Base-by-base conservation (phyloP, 371 early-diverging fungal genomes). In the Saksenaea oblongispora region DNA sequence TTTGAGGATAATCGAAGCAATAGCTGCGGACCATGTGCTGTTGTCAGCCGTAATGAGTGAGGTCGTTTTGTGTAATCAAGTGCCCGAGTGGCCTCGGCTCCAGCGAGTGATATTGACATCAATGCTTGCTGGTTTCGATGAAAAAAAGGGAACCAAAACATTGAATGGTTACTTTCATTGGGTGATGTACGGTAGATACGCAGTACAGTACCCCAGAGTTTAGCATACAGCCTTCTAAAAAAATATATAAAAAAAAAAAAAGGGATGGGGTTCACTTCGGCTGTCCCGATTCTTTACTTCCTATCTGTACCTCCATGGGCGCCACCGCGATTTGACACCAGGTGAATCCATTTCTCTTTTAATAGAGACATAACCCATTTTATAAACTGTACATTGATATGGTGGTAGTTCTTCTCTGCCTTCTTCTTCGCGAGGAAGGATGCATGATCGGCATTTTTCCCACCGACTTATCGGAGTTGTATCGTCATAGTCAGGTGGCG, bases 281-380 rank as follows among this genome's bases (percentile, higher is more conserved):
- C 11, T 31, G 24, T n/a, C 14, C 24, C 24, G n/a, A 27, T 44
- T 24, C 18, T 55, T 65, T 65, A 1, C 18, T 44, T 13, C 28
- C 5, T 13, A n/a, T 51, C 11, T 54, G 37, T 72, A 81, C 76
- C 72, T 78, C 82, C 82, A 81, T 11, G 65, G 54, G 39, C 82
- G 69, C 61, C 74, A 70, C 47, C 68, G 66, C 3, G 68, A 65
- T 53, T 65, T 63, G 0, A 69, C 61, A 44, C 73, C 69, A 1
- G 82, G 79, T 36, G 66, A 44, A 63, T 81, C 82, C 35, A 67
- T 63, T 57, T 78, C 79, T 37, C 70, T 73, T 51, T 81, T 81
- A 15, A 81, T 67, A 62, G 67, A 42, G 7, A 81, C 74, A 69
- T 81, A 76, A 3, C 82, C 82, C 78, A 78, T 78, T 37, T 78